Percentiles rank a stretch among this genome's conserved stretches.
Evolutionary conservation across 139 green algal species (phyloP).

Genomic region (Chara braunii): DNA sequence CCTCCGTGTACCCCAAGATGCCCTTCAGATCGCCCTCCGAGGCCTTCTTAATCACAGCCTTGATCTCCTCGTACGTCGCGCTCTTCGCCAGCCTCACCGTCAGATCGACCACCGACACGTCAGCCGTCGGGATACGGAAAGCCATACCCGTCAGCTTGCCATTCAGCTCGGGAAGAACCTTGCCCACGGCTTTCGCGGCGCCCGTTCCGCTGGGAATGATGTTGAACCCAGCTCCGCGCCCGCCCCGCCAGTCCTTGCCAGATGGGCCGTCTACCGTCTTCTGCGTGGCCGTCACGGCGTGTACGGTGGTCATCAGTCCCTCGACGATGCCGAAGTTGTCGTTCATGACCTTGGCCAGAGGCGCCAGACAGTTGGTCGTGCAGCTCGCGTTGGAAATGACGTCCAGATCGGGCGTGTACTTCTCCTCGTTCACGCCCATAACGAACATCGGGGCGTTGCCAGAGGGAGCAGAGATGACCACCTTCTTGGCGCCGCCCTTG

Average conservation of each 20-base stretch:
- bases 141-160: slow-evolving; percentile 98
- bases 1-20: slow-evolving; percentile 83
- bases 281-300: slow-evolving; percentile 88
- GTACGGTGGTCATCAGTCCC: slow-evolving; percentile 90
- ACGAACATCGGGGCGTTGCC: slow-evolving; percentile 83
- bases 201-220: slow-evolving; percentile 97
- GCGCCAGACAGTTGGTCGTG: slow-evolving; percentile 56
- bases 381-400: slow-evolving; percentile 55
- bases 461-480: slow-evolving; percentile 88
- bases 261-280: slow-evolving; percentile 93
- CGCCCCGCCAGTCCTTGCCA: slow-evolving; percentile 94
- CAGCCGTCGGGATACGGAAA: slow-evolving; percentile 89
- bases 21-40: slow-evolving; percentile 73
- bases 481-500: slow-evolving; percentile 85
- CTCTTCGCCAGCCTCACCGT: slow-evolving; percentile 80
- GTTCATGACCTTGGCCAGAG: slow-evolving; percentile 65
- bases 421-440: slow-evolving; percentile 50
- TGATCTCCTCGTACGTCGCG: slow-evolving; percentile 86
- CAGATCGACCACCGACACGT: slow-evolving; percentile 95
- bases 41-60: too few species aligned
- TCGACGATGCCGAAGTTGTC: slow-evolving; percentile 46
- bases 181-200: slow-evolving; percentile 77
- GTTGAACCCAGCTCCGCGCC: slow-evolving; percentile 77
- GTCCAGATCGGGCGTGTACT: slow-evolving; percentile 41
- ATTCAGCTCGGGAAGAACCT: slow-evolving; percentile 90